These are phyloP conservation scores for Cordyceps farinosa DNA, from an alignment of 2,329 filamentous ascomycete species.

Conservation along the genomic window DNA sequence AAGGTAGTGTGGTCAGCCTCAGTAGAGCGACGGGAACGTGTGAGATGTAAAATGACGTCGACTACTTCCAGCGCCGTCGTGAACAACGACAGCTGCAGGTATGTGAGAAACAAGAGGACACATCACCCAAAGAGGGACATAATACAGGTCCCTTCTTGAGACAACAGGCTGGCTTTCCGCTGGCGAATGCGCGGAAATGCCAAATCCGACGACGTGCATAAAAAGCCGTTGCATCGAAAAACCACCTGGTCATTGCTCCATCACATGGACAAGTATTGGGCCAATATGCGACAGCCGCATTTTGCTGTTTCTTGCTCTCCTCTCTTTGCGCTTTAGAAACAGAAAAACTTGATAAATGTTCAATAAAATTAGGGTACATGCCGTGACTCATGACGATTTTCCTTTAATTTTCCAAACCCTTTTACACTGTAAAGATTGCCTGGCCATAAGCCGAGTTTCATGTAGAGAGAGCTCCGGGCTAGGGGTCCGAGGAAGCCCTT, in stretches of 20 bases:
- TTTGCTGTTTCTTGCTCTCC: neutral
- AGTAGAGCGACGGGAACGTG: neutral
- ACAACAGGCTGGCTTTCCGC: neutral
- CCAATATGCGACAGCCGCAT: neutral
- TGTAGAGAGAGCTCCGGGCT: neutral
- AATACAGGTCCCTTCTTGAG: neutral
- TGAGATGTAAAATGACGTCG: neutral
- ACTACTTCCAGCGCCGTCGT: neutral
- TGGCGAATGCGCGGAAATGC: conserved; percentile 7
- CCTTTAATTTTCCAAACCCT: neutral
- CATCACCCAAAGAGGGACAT: neutral
- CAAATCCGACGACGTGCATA: conserved; percentile 1
- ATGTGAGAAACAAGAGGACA: neutral
- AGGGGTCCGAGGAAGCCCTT: neutral
- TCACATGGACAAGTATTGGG: neutral
- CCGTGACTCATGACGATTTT: neutral
- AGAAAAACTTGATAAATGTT: neutral
- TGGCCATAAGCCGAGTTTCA: neutral
- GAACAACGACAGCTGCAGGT: neutral
- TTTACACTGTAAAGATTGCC: too few relatives aligned
- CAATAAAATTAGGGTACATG: neutral
- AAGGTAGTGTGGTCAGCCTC: neutral
- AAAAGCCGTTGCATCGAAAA: neutral
- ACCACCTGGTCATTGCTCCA: neutral
- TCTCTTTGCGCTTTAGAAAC: too few relatives aligned